Percentiles rank a stretch among this genome's conserved stretches.
These are phyloP conservation scores for Pythium dissotocum DNA, from an alignment of 352 stramenopile species.

Conservation along the genomic window DNA sequence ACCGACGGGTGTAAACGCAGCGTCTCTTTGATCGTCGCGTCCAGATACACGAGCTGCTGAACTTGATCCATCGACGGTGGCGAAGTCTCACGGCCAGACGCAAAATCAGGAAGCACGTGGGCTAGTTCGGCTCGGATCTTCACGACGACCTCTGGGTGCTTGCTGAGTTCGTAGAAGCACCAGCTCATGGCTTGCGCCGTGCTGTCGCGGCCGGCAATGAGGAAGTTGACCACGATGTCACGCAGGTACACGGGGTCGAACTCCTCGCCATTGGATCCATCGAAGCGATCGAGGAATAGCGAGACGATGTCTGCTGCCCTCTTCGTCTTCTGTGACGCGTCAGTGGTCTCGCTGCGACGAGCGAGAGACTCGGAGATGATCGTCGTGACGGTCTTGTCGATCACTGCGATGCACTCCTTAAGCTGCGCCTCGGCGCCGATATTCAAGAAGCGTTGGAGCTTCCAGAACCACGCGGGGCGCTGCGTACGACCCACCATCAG, in stretches of 20 bases:
- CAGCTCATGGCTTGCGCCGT: slow-evolving; percentile 71
- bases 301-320: slow-evolving; percentile 12
- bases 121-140: slow-evolving; percentile 50
- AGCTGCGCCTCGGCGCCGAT: slow-evolving; percentile 40
- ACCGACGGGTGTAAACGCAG: no score
- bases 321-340: background rate
- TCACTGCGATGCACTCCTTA: slow-evolving; percentile 29
- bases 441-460: slow-evolving; percentile 43
- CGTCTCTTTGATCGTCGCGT: no score
- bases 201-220: slow-evolving; percentile 72
- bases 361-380: slow-evolving; percentile 38
- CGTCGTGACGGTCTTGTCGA: slow-evolving; percentile 34
- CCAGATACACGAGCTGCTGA: no score
- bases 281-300: slow-evolving; percentile 15
- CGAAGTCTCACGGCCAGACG: no score
- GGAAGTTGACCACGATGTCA: slow-evolving; percentile 79
- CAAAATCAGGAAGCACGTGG: no score
- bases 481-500: slow-evolving; percentile 39
- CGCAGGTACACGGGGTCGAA: slow-evolving; percentile 35
- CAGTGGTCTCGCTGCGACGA: background rate
- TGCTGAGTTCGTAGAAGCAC: slow-evolving; percentile 75
- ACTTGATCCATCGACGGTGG: slow-evolving; percentile 49
- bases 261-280: background rate
- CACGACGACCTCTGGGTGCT: slow-evolving; percentile 52
- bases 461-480: slow-evolving; percentile 40